phyloP scores from a whole-genome alignment of 306 rosid genomes.

The Hippophae rhamnoides region DNA sequence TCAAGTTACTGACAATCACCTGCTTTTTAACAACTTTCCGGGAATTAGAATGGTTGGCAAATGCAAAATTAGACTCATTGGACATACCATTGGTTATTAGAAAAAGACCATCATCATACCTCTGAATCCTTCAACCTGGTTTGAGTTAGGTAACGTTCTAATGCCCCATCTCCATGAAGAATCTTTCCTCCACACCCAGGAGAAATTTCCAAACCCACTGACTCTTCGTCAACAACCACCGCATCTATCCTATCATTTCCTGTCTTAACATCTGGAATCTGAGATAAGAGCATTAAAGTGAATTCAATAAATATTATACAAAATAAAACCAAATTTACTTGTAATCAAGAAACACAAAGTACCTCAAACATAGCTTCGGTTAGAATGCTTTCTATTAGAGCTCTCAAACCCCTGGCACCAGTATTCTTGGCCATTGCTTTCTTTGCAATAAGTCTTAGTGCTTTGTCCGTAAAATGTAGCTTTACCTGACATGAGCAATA shows the following conservation, averaged over 20 bases:
- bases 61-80: no score
- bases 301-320: constrained; percentile 7
- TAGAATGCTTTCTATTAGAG: constrained; percentile 69
- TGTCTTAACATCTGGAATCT: constrained; percentile 78
- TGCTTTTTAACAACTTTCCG: no score
- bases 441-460: constrained; percentile 63
- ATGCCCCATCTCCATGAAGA: constrained; percentile 65
- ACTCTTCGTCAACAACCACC: constrained; percentile 73
- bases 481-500: constrained; percentile 47
- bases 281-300: constrained; percentile 15
- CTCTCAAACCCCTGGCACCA: constrained; percentile 92
- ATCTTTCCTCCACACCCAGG: constrained; percentile 77
- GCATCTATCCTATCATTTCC: constrained; percentile 76
- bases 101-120: constrained; percentile 31
- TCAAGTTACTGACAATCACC: no score
- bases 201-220: constrained; percentile 47
- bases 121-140: constrained; percentile 37
- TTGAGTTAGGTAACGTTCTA: constrained; percentile 45
- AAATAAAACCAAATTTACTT: not conserved
- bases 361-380: constrained; percentile 97
- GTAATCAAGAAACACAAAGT: not conserved
- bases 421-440: constrained; percentile 92
- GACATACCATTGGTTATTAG: not conserved
- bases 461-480: constrained; percentile 63
- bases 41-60: no score